These are phyloP conservation scores for Quercus lobata DNA, from an alignment of 331 rosid species.

Conservation along the genomic window DNA sequence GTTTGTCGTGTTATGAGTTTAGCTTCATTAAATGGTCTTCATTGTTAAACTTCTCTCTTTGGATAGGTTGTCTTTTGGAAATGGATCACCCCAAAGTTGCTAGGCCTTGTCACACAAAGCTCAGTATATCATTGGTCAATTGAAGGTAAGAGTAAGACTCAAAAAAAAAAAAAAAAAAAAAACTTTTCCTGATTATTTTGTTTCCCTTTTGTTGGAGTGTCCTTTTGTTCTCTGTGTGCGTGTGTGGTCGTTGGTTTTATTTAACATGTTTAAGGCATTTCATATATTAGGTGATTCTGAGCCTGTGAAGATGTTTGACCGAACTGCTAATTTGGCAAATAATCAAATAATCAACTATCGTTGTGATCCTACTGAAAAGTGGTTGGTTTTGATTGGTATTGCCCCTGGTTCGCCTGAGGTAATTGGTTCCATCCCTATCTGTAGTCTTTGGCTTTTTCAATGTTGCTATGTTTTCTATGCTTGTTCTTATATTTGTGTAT, in stretches of 20 bases:
- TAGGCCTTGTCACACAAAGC: constrained; percentile 93
- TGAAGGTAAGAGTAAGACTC: constrained; percentile 53
- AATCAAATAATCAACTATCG: constrained; percentile 97
- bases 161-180: no score
- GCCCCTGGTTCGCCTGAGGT: constrained; percentile 99
- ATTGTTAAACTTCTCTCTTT: no score
- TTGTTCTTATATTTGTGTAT: neutral
- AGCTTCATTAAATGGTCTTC: no score
- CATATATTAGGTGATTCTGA: constrained; percentile 73
- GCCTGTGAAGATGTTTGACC: constrained; percentile 91
- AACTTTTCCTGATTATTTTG: neutral
- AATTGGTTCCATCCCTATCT: neutral
- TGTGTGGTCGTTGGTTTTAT: no score
- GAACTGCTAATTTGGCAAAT: constrained; percentile 90
- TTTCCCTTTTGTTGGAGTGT: no score
- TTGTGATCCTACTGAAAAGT: constrained; percentile 93
- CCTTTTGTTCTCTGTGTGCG: neutral
- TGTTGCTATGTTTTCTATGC: neutral
- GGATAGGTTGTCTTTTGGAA: constrained; percentile 92
- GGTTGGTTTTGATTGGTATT: constrained; percentile 99
- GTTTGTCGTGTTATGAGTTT: neutral
- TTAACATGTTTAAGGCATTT: no score
- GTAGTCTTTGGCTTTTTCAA: neutral
- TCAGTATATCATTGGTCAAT: constrained; percentile 97
- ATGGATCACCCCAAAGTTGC: constrained; percentile 88